phyloP scores from a whole-genome alignment of 768 basidiomycete genomes.

The Phlebiopsis flavidoalba region DNA sequence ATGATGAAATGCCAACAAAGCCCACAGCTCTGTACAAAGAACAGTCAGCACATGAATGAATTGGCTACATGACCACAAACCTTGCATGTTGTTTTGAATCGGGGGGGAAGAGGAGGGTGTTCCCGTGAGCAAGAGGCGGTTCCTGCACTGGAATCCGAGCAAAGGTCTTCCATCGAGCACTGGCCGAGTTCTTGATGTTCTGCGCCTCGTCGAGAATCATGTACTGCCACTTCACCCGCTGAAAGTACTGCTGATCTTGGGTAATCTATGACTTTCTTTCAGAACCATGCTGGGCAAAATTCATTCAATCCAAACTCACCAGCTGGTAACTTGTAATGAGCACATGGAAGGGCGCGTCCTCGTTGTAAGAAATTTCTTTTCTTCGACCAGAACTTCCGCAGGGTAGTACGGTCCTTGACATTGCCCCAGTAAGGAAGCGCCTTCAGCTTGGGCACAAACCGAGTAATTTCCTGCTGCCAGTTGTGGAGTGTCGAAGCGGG shows the following conservation, averaged over 20 bases:
- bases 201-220: conserved; percentile 99
- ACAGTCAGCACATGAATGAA: background rate
- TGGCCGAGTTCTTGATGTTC: conserved; percentile 97
- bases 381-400: conserved; percentile 97
- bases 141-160: conserved; percentile 92
- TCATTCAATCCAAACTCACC: conserved; percentile 38
- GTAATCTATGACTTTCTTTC: conserved; percentile 55
- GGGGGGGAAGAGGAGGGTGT: too few relatives aligned
- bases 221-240: conserved; percentile 98
- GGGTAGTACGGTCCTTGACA: conserved; percentile 89
- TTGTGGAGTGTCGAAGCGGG: conserved; percentile 97
- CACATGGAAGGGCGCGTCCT: conserved; percentile 95
- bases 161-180: conserved; percentile 96
- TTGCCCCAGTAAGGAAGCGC: conserved; percentile 98
- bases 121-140: conserved; percentile 90
- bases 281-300: background rate
- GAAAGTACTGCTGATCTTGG: conserved; percentile 97
- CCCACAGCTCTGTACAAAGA: conserved; percentile 78
- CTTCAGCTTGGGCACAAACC: conserved; percentile 91
- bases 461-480: conserved; percentile 97
- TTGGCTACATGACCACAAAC: conserved; percentile 34
- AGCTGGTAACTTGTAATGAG: conserved; percentile 97
- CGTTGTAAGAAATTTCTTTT: conserved; percentile 94
- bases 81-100: conserved; percentile 99
- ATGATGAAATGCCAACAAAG: conserved; percentile 98